phyloP scores from a whole-genome alignment of 495 filamentous ascomycete genomes.

The Penicillium longicatenatum region DNA sequence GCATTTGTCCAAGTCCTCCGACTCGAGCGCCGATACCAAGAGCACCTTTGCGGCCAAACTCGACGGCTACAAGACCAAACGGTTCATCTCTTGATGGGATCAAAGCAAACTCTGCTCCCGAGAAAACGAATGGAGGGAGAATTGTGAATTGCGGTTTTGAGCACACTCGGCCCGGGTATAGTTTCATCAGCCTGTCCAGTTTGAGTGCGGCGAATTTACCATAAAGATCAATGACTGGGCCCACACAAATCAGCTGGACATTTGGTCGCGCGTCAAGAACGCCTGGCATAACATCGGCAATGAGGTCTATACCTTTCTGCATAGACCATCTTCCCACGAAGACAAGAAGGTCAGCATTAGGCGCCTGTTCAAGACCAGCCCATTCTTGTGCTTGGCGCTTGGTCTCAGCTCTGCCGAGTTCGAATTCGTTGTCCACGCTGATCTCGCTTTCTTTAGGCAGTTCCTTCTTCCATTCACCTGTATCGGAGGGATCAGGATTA shows the following conservation, averaged over 20 bases:
- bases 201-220: constrained; percentile 78
- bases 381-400: constrained; percentile 75
- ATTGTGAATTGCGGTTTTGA: constrained; percentile 78
- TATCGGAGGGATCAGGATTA: constrained; percentile 77
- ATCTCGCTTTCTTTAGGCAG: constrained; percentile 54
- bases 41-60: constrained; percentile 78
- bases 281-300: constrained; percentile 74
- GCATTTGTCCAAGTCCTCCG: constrained; percentile 76
- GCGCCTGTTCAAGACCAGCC: constrained; percentile 67
- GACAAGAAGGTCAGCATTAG: constrained; percentile 71
- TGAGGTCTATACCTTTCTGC: constrained; percentile 78
- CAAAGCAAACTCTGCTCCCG: constrained; percentile 75
- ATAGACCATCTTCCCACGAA: constrained; percentile 80
- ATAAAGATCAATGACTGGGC: constrained; percentile 77
- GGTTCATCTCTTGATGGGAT: constrained; percentile 81
- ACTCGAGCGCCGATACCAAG: constrained; percentile 70
- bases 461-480: constrained; percentile 64
- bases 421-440: constrained; percentile 58
- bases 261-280: constrained; percentile 68
- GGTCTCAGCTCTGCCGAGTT: constrained; percentile 57
- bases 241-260: constrained; percentile 70
- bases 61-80: constrained; percentile 79
- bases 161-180: constrained; percentile 75
- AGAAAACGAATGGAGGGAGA: constrained; percentile 74
- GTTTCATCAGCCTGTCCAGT: constrained; percentile 68